These are phyloP conservation scores for Acanthamoeba healyi DNA, from an alignment of 208 protist species.

Conservation along the genomic window DNA sequence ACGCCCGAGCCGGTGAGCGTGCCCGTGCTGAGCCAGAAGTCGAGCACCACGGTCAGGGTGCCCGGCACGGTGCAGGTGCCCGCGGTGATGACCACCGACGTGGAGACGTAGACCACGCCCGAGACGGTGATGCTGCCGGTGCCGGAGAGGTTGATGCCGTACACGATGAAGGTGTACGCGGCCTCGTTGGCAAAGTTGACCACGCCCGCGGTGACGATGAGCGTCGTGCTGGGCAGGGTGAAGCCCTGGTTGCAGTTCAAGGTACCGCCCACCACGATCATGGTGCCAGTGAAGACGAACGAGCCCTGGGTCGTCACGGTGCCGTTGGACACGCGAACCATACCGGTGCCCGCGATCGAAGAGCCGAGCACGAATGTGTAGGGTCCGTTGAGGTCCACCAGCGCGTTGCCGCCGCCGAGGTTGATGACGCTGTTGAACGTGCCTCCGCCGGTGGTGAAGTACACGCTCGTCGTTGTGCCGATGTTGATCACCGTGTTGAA, in stretches of 20 bases:
- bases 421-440: slow-evolving; percentile 19
- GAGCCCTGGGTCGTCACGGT: slow-evolving; percentile 54
- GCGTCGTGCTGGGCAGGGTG: slow-evolving; percentile 2
- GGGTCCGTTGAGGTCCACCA: slow-evolving; percentile 52
- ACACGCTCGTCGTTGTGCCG: slow-evolving; percentile 18
- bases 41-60: slow-evolving; percentile 6
- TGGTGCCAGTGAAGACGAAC: background rate
- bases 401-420: slow-evolving; percentile 14
- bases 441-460: slow-evolving; percentile 19
- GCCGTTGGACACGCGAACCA: slow-evolving; percentile 46
- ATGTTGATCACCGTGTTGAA: slow-evolving; percentile 31
- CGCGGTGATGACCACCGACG: slow-evolving; percentile 33
- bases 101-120: slow-evolving; percentile 43
- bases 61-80: slow-evolving; percentile 54
- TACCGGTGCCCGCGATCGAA: slow-evolving; percentile 11
- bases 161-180: slow-evolving; percentile 4
- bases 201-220: slow-evolving; percentile 9
- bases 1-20: slow-evolving; percentile 56
- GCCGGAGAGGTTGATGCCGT: slow-evolving; percentile 21
- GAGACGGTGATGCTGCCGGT: slow-evolving; percentile 30
- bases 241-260: slow-evolving; percentile 4
- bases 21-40: slow-evolving; percentile 67
- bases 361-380: slow-evolving; percentile 51
- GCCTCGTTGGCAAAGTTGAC: slow-evolving; percentile 22
- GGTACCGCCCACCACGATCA: slow-evolving; percentile 25